These are phyloP conservation scores for Neophaeococcomyces aloes DNA, from an alignment of 2,329 filamentous ascomycete genomes.

Conservation along the genomic window DNA sequence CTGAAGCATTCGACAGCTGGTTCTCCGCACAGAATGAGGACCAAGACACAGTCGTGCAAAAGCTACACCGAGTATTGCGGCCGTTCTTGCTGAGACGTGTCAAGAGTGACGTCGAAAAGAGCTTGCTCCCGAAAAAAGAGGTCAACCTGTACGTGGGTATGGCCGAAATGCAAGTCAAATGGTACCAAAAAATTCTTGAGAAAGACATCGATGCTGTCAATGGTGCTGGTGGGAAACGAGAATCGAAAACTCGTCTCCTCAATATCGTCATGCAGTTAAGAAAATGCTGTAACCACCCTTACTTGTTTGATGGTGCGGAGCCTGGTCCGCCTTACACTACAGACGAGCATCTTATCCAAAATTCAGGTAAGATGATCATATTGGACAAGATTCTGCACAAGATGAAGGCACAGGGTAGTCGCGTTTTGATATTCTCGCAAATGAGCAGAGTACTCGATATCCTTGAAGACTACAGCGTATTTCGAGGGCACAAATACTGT, in stretches of 20 bases:
- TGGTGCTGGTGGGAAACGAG: conserved; percentile 86
- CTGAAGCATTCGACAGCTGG: conserved; percentile 96
- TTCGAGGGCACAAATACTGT: conserved; percentile 89
- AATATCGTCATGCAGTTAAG: conserved; percentile 99
- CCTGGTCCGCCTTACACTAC: conserved; percentile 96
- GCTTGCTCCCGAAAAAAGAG: conserved; percentile 91
- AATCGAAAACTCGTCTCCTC: conserved; percentile 90
- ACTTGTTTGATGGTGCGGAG: conserved; percentile 94
- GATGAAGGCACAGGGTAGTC: conserved; percentile 74
- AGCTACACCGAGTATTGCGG: conserved; percentile 82
- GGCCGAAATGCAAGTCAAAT: conserved; percentile 98
- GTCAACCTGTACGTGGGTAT: conserved; percentile 95
- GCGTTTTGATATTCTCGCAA: conserved; percentile 97
- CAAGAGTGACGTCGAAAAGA: conserved; percentile 97
- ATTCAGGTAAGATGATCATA: conserved; percentile 95
- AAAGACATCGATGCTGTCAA: conserved; percentile 99
- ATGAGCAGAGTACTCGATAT: conserved; percentile 98
- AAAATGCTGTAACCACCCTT: conserved; percentile 98
- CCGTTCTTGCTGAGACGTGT: conserved; percentile 93
- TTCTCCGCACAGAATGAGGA: conserved; percentile 84
- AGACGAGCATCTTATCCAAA: conserved; percentile 87
- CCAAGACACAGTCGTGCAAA: conserved; percentile 90
- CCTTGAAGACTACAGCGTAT: conserved; percentile 94
- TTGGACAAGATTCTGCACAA: conserved; percentile 81
- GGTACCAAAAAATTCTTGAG: conserved; percentile 98